These are phyloP conservation scores for Davidsoniella virescens DNA, from an alignment of 2,329 filamentous ascomycete genomes.

Conservation along the genomic window DNA sequence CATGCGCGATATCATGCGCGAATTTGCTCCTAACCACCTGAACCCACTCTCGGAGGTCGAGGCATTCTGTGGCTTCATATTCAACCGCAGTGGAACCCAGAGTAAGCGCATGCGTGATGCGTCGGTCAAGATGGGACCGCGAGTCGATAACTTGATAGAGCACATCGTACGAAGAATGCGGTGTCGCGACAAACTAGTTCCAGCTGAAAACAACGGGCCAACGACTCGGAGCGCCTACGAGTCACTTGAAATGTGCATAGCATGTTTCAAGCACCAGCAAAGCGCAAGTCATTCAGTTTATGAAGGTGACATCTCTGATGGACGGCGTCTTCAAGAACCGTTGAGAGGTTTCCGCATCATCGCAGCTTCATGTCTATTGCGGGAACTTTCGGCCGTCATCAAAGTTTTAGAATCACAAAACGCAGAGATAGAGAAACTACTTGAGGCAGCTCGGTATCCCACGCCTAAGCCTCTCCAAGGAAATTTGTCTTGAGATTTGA, in stretches of 20 bases:
- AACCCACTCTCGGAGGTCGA: conserved; percentile 32
- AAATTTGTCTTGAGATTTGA: too few species aligned
- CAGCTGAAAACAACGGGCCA: neutral
- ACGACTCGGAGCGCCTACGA: neutral
- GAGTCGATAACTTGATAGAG: conserved; percentile 30
- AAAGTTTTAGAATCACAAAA: neutral
- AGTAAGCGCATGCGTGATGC: conserved; percentile 34
- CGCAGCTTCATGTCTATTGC: conserved; percentile 22
- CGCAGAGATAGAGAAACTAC: neutral
- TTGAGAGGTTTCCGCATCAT: conserved; percentile 24
- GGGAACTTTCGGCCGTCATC: conserved; percentile 17
- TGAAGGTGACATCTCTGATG: too few species aligned
- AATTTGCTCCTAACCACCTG: conserved; percentile 24
- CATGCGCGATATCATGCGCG: conserved; percentile 18
- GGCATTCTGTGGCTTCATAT: conserved; percentile 38
- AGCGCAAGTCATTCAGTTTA: conserved; percentile 2
- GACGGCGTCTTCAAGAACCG: conserved; percentile 5
- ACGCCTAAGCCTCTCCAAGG: neutral
- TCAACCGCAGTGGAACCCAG: conserved; percentile 33
- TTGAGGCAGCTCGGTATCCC: neutral
- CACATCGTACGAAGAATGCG: conserved; percentile 26
- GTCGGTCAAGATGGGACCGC: conserved; percentile 34
- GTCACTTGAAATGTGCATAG: conserved; percentile 13
- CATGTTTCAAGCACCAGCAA: conserved; percentile 14
- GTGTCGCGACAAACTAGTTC: conserved; percentile 3